phyloP scores from a whole-genome alignment of 495 filamentous ascomycete genomes.

The Chaetomium fimeti region DNA sequence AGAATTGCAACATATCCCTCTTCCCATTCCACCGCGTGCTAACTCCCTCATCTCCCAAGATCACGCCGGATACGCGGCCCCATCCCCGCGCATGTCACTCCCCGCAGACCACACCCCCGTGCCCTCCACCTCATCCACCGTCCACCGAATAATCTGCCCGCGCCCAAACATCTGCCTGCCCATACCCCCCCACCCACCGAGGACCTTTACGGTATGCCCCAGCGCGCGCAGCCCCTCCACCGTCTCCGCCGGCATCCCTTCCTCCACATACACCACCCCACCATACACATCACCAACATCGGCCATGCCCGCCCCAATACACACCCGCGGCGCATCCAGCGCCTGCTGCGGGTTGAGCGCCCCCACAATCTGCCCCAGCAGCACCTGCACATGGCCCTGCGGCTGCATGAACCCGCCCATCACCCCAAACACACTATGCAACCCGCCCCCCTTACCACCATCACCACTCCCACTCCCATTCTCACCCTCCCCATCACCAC shows the following conservation, averaged over 20 bases:
- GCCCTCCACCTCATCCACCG: conserved; percentile 65
- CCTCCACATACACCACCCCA: conserved; percentile 69
- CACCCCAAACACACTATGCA: conserved; percentile 87
- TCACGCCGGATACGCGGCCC: conserved; percentile 67
- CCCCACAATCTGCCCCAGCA: conserved; percentile 87
- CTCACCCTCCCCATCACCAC: no score
- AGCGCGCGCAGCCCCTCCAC: conserved; percentile 62
- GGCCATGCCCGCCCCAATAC: conserved; percentile 69
- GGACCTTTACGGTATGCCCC: conserved; percentile 72
- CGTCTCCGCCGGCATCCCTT: conserved; percentile 70
- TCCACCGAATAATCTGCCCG: conserved; percentile 79
- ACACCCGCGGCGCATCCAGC: conserved; percentile 84
- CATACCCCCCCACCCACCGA: conserved; percentile 65
- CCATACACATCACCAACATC: conserved; percentile 43
- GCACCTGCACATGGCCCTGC: conserved; percentile 92
- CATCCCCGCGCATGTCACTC: conserved; percentile 87
- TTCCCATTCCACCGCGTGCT: conserved; percentile 4
- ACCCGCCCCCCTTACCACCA: neutral
- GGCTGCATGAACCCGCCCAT: conserved; percentile 99
- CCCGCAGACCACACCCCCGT: conserved; percentile 74
- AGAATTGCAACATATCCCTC: conserved; percentile 12
- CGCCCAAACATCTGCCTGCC: conserved; percentile 76
- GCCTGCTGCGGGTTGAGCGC: conserved; percentile 83
- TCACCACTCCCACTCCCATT: no score
- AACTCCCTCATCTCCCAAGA: neutral